Evolutionary conservation across 257 asterid genomes (phyloP).

Genomic region (Solanum lignicaule): DNA sequence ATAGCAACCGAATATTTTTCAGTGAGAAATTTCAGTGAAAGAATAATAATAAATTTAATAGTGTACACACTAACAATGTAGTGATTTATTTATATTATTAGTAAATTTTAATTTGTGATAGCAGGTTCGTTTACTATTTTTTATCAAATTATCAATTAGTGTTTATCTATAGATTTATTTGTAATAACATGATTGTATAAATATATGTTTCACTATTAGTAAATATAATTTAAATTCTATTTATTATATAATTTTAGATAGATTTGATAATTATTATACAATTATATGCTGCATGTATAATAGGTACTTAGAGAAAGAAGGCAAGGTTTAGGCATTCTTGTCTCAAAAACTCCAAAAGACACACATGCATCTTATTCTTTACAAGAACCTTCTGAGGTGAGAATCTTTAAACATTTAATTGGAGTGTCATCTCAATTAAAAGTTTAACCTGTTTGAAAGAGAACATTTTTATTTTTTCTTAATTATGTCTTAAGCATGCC

Average conservation of each 20-base stretch:
- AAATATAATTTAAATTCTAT: background rate
- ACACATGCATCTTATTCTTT: constrained; percentile 74
- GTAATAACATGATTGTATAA: background rate
- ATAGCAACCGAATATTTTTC: background rate
- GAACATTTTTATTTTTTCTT: background rate
- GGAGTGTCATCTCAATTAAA: no score
- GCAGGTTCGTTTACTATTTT: background rate
- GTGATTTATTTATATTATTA: background rate
- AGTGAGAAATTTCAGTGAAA: background rate
- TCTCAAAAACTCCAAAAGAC: constrained; percentile 67
- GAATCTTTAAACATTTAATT: background rate
- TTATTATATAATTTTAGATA: background rate
- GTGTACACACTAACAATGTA: background rate
- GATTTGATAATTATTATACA: background rate
- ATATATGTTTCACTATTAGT: background rate
- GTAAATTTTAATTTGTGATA: background rate
- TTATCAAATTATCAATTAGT: background rate
- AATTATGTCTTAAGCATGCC: background rate
- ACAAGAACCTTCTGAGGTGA: constrained; percentile 83
- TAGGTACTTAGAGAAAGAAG: constrained; percentile 69
- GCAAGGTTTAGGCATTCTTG: constrained; percentile 86
- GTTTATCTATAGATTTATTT: background rate
- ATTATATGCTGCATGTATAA: background rate
- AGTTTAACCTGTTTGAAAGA: no score
- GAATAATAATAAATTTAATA: no score